Evolutionary conservation across 129 eudicot species (phyloP).

Genomic region (Gnaphalium uliginosum): DNA sequence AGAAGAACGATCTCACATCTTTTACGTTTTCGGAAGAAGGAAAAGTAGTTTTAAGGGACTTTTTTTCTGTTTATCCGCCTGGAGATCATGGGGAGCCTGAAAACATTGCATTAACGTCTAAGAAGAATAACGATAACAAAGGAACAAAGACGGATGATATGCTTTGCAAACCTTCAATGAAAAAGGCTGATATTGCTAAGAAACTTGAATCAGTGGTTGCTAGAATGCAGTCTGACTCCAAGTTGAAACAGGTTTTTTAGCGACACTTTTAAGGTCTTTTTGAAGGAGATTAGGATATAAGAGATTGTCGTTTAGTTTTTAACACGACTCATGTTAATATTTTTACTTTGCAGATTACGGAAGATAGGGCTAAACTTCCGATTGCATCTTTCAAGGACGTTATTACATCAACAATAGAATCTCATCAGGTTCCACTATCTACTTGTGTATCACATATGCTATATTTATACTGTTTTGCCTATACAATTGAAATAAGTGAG

Average conservation of each 20-base stretch:
- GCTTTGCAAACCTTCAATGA: constrained; percentile 54
- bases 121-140: constrained; percentile 30
- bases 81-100: constrained; percentile 40
- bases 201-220: constrained; percentile 56
- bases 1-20: constrained; percentile 46
- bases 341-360: constrained; percentile 51
- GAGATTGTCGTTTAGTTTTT: constrained; percentile 1
- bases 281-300: neutral
- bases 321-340: neutral
- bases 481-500: neutral
- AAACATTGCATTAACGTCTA: constrained; percentile 37
- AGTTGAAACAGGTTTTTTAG: constrained; percentile 59
- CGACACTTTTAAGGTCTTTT: neutral
- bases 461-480: constrained; percentile 13
- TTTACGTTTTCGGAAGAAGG: constrained; percentile 78
- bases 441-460: neutral
- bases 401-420: constrained; percentile 66
- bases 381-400: constrained; percentile 71
- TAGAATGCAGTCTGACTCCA: constrained; percentile 36
- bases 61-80: constrained; percentile 78
- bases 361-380: constrained; percentile 82
- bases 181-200: constrained; percentile 49
- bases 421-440: constrained; percentile 63
- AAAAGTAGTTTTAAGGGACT: constrained; percentile 52
- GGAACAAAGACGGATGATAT: constrained; percentile 48